Evolutionary conservation across 345 rosid species (phyloP).

Genomic region (Salix caprea): DNA sequence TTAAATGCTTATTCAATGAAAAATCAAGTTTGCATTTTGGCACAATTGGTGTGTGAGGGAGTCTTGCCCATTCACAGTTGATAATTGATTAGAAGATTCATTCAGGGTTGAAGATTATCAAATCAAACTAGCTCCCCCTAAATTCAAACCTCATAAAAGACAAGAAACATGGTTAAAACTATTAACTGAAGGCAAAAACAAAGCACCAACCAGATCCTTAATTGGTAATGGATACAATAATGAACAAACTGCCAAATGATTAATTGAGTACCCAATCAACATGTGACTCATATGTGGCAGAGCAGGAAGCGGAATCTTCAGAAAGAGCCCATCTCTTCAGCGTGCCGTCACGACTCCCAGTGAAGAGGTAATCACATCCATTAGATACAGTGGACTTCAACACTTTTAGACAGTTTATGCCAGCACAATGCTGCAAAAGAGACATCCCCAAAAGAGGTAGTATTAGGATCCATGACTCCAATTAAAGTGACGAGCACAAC

Average conservation of each 20-base stretch:
- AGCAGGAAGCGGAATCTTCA: slow-evolving; percentile 63
- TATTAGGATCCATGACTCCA: slow-evolving; percentile 9
- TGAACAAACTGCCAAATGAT: slow-evolving; percentile 6
- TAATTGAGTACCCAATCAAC: slow-evolving; percentile 84
- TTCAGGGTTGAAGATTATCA: background rate
- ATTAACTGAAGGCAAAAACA: background rate
- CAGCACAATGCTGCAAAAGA: slow-evolving; percentile 88
- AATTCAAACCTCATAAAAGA: background rate
- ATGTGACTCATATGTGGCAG: slow-evolving; percentile 98
- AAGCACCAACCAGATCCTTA: background rate
- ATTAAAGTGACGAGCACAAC: background rate
- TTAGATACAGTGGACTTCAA: slow-evolving; percentile 53
- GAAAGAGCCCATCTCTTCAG: slow-evolving; percentile 87
- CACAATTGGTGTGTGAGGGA: background rate
- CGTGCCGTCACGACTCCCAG: slow-evolving; percentile 99
- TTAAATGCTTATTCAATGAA: background rate
- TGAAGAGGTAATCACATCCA: slow-evolving; percentile 60
- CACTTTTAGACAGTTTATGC: slow-evolving; percentile 80
- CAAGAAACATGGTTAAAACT: background rate
- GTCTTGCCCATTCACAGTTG: background rate
- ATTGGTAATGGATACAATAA: background rate
- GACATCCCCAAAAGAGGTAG: slow-evolving; percentile 18
- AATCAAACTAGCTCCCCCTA: background rate
- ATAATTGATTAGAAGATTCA: background rate
- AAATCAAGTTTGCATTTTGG: background rate